Percentiles rank a stretch among this genome's conserved stretches.
Evolutionary conservation across 257 asterid species (phyloP).

Genomic region (Solanum ossicruentum): DNA sequence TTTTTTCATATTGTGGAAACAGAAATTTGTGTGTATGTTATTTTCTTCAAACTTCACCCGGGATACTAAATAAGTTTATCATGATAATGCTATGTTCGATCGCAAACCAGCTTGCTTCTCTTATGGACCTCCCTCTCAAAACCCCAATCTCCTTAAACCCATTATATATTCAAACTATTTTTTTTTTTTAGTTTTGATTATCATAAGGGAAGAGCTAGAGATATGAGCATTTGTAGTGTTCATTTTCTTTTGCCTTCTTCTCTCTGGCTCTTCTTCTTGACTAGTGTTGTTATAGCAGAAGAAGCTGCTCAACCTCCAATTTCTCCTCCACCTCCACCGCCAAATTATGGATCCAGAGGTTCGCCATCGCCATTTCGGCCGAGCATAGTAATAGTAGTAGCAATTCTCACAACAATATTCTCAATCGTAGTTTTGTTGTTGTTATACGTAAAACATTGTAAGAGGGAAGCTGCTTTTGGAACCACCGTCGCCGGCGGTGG

Average conservation of each 20-base stretch:
- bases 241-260: background rate
- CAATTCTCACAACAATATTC: constrained; percentile 43
- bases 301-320: background rate
- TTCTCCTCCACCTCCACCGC: background rate
- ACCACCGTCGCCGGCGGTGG: background rate
- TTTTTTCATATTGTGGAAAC: no score
- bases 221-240: constrained; percentile 21
- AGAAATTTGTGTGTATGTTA: no score
- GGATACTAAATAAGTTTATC: no score
- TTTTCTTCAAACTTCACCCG: no score
- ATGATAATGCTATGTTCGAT: no score
- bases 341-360: background rate
- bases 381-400: constrained; percentile 39
- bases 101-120: no score
- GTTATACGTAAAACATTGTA: constrained; percentile 62
- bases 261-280: background rate
- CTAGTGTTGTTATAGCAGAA: background rate
- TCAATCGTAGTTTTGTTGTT: constrained; percentile 51
- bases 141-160: background rate
- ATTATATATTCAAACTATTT: background rate
- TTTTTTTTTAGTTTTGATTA: background rate
- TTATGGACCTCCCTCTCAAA: background rate
- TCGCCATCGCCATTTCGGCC: constrained; percentile 32
- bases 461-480: constrained; percentile 5
- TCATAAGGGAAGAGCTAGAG: background rate